Evolutionary conservation across 352 stramenopile species (phyloP).

Genomic region (Thraustochytrium striatum): DNA sequence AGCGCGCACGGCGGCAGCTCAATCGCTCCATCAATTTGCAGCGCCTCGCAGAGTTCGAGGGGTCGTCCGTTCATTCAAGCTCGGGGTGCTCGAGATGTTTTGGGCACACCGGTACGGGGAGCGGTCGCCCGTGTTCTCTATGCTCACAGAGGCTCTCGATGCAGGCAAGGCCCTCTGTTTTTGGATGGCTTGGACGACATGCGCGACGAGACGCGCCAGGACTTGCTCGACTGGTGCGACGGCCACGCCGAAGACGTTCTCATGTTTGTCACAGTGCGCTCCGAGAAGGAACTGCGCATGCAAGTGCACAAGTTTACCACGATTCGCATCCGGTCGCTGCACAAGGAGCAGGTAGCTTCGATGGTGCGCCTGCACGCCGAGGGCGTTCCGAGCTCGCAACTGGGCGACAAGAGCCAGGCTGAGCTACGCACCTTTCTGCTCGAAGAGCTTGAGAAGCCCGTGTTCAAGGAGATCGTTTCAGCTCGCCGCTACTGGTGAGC

Average conservation of each 20-base stretch:
- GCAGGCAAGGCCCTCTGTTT: slow-evolving; percentile 17
- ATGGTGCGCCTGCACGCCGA: not conserved
- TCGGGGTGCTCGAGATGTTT: slow-evolving; percentile 43
- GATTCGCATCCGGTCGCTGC: not conserved
- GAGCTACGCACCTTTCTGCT: slow-evolving; percentile 21
- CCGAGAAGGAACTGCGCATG: not conserved
- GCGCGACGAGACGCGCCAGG: slow-evolving; percentile 10
- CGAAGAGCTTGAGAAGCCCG: not conserved
- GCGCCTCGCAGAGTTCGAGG: too few species aligned
- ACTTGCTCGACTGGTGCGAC: slow-evolving; percentile 34
- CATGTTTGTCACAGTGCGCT: slow-evolving; percentile 22
- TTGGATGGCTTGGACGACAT: slow-evolving; percentile 45
- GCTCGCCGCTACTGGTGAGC: slow-evolving; percentile 28
- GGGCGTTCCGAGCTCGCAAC: too few species aligned
- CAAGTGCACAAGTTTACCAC: not conserved
- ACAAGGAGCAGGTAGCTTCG: not conserved
- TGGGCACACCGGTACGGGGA: slow-evolving; percentile 44
- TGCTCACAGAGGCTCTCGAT: slow-evolving; percentile 28
- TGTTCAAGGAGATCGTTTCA: slow-evolving; percentile 41
- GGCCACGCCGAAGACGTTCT: not conserved
- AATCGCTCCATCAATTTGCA: too few species aligned
- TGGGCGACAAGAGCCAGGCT: not conserved
- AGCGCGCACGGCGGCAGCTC: too few species aligned
- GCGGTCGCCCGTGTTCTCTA: slow-evolving; percentile 21
- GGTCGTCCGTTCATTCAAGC: too few species aligned